A percentile compares a stretch with the other conserved stretches of the same genome.
Evolutionary conservation across 805 yeast genomes (phyloP).

Genomic region (Kluyveromyces siamensis): DNA sequence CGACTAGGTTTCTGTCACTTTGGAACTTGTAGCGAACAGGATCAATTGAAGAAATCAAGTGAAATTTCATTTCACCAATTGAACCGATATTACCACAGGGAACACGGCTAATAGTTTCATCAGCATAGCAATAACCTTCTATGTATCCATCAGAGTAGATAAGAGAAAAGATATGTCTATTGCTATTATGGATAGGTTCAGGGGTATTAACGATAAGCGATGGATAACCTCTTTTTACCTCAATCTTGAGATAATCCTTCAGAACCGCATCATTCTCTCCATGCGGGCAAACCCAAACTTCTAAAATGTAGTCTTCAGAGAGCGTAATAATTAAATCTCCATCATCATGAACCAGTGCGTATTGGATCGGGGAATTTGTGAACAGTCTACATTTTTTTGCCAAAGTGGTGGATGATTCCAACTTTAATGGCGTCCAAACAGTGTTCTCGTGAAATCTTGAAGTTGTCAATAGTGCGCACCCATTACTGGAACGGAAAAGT

Average conservation of each 20-base stretch:
- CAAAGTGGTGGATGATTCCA: constrained; percentile 28
- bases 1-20: constrained; percentile 37
- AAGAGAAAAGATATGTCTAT: constrained; percentile 40
- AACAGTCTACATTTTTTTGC: constrained; percentile 32
- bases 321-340: constrained; percentile 40
- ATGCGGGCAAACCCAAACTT: constrained; percentile 52
- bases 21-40: constrained; percentile 41
- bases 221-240: constrained; percentile 8
- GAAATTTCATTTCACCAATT: constrained; percentile 28
- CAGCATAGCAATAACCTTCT: constrained; percentile 25
- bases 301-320: constrained; percentile 33
- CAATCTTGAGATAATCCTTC: constrained; percentile 9
- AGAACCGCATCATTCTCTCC: constrained; percentile 14
- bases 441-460: constrained; percentile 49
- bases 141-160: constrained; percentile 33
- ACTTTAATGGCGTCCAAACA: constrained; percentile 44
- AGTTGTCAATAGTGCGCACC: constrained; percentile 48
- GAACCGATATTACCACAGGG: constrained; percentile 11
- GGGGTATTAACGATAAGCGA: constrained; percentile 31
- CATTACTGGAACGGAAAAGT: constrained; percentile 58
- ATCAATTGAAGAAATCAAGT: constrained; percentile 50
- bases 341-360: constrained; percentile 40
- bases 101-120: constrained; percentile 26
- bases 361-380: constrained; percentile 39
- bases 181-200: constrained; percentile 22